Conservation (phyloP, 2,329 filamentous ascomycete species). For the Nemania bipapillata region DNA sequence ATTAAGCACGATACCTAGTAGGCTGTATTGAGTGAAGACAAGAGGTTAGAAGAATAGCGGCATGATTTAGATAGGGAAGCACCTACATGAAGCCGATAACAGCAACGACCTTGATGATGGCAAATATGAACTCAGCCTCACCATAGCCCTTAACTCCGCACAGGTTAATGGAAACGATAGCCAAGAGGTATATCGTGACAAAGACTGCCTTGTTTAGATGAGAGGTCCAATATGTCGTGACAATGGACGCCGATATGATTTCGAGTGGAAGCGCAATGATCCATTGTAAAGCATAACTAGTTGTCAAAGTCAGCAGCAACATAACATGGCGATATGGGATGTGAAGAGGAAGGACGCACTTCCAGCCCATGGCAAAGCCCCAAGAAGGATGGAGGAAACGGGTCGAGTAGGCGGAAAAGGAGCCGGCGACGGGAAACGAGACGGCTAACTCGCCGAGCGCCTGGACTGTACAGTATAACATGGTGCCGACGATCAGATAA, state of each 20-base stretch:
- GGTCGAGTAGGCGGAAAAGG: slow-evolving; percentile 91
- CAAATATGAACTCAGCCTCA: slow-evolving; percentile 89
- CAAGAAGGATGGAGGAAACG: slow-evolving; percentile 92
- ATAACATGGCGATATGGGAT: not conserved
- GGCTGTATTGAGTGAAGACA: slow-evolving; percentile 58
- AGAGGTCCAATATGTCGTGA: slow-evolving; percentile 81
- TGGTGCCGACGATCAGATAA: slow-evolving; percentile 81
- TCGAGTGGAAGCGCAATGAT: slow-evolving; percentile 84
- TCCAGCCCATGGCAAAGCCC: slow-evolving; percentile 97
- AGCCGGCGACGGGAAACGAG: slow-evolving; percentile 88
- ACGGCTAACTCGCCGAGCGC: slow-evolving; percentile 92
- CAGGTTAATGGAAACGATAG: slow-evolving; percentile 84
- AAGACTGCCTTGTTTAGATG: slow-evolving; percentile 75
- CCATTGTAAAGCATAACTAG: slow-evolving; percentile 87
- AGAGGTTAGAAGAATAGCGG: slow-evolving; percentile 14
- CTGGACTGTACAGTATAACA: slow-evolving; percentile 93
- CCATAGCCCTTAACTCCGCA: slow-evolving; percentile 90
- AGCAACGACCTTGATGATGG: slow-evolving; percentile 84
- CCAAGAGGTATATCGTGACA: slow-evolving; percentile 80
- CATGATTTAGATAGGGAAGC: not conserved
- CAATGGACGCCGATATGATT: slow-evolving; percentile 86
- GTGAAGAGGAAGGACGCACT: slow-evolving; percentile 63
- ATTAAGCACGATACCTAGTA: slow-evolving; percentile 87
- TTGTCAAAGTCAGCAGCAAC: slow-evolving; percentile 1
- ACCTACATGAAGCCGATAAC: slow-evolving; percentile 86